A percentile compares a stretch with the other conserved stretches of the same genome.
These are phyloP conservation scores for Daldinia bambusicola DNA, from an alignment of 495 filamentous ascomycete species.

Conservation along the genomic window DNA sequence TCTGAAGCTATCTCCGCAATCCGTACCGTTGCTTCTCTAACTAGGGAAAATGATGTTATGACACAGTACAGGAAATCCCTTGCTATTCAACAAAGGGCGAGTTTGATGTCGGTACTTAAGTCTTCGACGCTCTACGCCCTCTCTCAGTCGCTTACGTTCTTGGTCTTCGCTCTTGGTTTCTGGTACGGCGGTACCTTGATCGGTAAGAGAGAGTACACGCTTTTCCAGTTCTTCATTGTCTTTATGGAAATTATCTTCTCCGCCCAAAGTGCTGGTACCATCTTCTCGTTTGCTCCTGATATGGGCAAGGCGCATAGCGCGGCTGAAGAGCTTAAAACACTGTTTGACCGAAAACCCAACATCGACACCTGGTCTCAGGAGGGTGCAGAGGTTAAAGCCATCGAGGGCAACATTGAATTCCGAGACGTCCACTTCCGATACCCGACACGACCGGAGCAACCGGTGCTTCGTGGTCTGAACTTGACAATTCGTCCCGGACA, in stretches of 20 bases:
- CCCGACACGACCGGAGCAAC: conserved; percentile 80
- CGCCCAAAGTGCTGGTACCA: conserved; percentile 83
- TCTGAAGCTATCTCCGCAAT: conserved; percentile 93
- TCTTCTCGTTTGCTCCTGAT: conserved; percentile 86
- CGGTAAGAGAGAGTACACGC: conserved; percentile 67
- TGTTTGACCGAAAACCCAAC: conserved; percentile 80
- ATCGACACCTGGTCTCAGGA: conserved; percentile 87
- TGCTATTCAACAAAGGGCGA: conserved; percentile 67
- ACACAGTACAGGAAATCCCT: conserved; percentile 75
- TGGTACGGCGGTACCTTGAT: conserved; percentile 92
- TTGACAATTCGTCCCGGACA: conserved; percentile 78
- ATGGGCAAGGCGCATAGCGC: conserved; percentile 91
- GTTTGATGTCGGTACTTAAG: conserved; percentile 71
- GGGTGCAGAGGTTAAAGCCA: conserved; percentile 66
- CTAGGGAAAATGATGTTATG: conserved; percentile 83
- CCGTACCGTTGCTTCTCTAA: conserved; percentile 90
- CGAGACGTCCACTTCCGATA: conserved; percentile 84
- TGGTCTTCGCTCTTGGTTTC: conserved; percentile 85
- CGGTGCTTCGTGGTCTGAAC: conserved; percentile 78
- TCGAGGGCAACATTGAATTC: conserved; percentile 80
- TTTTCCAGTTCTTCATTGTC: conserved; percentile 83
- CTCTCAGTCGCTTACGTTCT: conserved; percentile 81
- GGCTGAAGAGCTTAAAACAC: conserved; percentile 74
- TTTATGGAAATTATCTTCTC: conserved; percentile 84
- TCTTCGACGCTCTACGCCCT: conserved; percentile 80